Evolutionary conservation across 768 basidiomycete genomes (phyloP).

Genomic region (Leccinum boreale): DNA sequence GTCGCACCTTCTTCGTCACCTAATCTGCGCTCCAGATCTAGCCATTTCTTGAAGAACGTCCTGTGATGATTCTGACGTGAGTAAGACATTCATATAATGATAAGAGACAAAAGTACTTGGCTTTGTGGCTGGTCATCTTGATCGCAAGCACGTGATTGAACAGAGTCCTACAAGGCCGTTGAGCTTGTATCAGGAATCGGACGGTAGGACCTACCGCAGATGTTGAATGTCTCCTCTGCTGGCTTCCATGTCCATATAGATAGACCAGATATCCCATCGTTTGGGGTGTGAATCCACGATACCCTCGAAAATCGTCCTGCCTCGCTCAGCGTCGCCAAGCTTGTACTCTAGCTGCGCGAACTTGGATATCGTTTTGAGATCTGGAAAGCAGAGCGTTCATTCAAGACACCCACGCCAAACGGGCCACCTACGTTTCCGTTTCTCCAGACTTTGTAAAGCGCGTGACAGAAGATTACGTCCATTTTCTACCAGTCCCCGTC

Average conservation of each 20-base stretch:
- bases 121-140: conserved; percentile 94
- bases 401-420: not conserved
- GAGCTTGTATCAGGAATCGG: not conserved
- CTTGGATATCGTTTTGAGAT: conserved; percentile 91
- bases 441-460: conserved; percentile 86
- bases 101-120: conserved; percentile 65
- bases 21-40: conserved; percentile 78
- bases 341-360: conserved; percentile 97
- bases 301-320: conserved; percentile 94
- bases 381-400: conserved; percentile 38
- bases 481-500: conserved; percentile 67
- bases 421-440: conserved; percentile 77
- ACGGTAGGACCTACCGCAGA: conserved; percentile 50
- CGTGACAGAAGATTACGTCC: conserved; percentile 85
- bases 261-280: conserved; percentile 91
- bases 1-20: conserved; percentile 85
- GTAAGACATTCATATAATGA: not conserved
- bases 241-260: conserved; percentile 97
- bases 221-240: conserved; percentile 75
- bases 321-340: conserved; percentile 89
- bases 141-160: conserved; percentile 79
- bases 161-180: conserved; percentile 54
- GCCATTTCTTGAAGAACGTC: conserved; percentile 97
- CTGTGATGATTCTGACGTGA: conserved; percentile 37
- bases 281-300: conserved; percentile 95